A percentile compares a stretch with the other conserved stretches of the same genome.
phyloP scores from a whole-genome alignment of 345 rosid species.

The Camelina hispida region DNA sequence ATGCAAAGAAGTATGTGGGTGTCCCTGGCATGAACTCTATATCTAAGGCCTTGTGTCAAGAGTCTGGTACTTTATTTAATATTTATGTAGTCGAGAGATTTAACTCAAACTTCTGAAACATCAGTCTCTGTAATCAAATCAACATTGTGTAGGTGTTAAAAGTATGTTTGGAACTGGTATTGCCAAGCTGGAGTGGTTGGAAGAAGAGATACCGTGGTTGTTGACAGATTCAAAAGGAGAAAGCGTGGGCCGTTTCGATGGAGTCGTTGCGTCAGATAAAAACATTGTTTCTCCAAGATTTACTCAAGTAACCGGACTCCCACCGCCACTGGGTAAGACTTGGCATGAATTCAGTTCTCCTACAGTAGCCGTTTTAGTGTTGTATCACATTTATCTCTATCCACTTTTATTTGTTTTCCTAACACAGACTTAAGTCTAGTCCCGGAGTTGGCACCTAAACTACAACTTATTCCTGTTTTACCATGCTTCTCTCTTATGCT shows the following conservation, averaged over 20 bases:
- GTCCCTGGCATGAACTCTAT: conserved; percentile 87
- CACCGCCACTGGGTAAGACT: conserved; percentile 69
- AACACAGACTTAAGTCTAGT: conserved; percentile 62
- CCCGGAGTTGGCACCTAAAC: conserved; percentile 57
- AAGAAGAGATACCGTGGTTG: conserved; percentile 61
- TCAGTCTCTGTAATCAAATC: conserved; percentile 6
- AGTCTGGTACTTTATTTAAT: conserved; percentile 54
- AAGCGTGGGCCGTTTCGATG: conserved; percentile 63
- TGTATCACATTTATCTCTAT: background rate
- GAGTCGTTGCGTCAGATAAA: conserved; percentile 77
- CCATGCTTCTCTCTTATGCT: conserved; percentile 90
- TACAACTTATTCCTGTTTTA: conserved; percentile 65
- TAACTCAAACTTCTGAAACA: conserved; percentile 1
- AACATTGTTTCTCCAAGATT: conserved; percentile 66
- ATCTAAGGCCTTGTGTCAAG: conserved; percentile 64
- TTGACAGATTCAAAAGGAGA: conserved; percentile 66
- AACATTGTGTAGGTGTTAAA: conserved; percentile 59
- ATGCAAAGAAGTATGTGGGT: conserved; percentile 71
- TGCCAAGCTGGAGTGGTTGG: conserved; percentile 75
- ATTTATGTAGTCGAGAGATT: background rate
- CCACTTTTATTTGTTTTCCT: conserved; percentile 32
- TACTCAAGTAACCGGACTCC: conserved; percentile 58
- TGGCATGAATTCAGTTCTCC: conserved; percentile 7
- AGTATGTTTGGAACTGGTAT: conserved; percentile 67
- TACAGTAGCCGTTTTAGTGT: conserved; percentile 3